phyloP scores from a whole-genome alignment of 371 early-diverging fungal species.

The Rhizomucor pusillus region DNA sequence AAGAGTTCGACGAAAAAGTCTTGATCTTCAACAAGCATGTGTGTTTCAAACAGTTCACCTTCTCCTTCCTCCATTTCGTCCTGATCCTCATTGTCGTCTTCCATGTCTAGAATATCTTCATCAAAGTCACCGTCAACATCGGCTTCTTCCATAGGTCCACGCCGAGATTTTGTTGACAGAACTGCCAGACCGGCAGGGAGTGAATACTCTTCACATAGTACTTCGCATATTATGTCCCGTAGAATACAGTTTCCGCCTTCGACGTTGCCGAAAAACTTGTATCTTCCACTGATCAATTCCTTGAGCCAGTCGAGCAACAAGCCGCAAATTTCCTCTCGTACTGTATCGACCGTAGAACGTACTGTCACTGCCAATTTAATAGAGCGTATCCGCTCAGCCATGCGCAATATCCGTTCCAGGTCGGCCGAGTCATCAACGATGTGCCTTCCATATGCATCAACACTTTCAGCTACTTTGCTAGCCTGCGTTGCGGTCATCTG shows the following conservation, averaged over 20 bases:
- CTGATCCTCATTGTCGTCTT: conserved; percentile 18
- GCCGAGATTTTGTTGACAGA: conserved; percentile 33
- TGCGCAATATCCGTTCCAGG: conserved; percentile 56
- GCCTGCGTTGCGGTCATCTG: conserved; percentile 43
- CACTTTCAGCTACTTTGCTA: conserved; percentile 22
- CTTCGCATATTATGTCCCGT: conserved; percentile 68
- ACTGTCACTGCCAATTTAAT: conserved; percentile 82
- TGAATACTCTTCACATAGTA: conserved; percentile 63
- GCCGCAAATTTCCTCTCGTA: conserved; percentile 80
- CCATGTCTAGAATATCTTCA: conserved; percentile 14
- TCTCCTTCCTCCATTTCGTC: conserved; percentile 11
- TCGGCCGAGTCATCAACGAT: conserved; percentile 67
- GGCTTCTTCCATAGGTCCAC: conserved; percentile 28
- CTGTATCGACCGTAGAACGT: conserved; percentile 74
- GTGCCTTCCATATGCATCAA: conserved; percentile 72
- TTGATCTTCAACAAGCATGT: conserved; percentile 17
- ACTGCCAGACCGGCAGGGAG: conserved; percentile 35
- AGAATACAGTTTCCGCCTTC: conserved; percentile 46
- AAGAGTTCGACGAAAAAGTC: conserved; percentile 5
- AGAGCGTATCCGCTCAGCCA: conserved; percentile 62
- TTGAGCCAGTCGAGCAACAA: conserved; percentile 77
- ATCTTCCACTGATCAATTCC: conserved; percentile 62
- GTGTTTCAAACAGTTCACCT: conserved; percentile 4
- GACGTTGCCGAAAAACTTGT: conserved; percentile 51
- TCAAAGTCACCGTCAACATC: conserved; percentile 6